Evolutionary conservation across 2,329 filamentous ascomycete species (phyloP), one percentile per base, ranked within the genome.

Genomic region (Botrytis pseudocinerea): DNA sequence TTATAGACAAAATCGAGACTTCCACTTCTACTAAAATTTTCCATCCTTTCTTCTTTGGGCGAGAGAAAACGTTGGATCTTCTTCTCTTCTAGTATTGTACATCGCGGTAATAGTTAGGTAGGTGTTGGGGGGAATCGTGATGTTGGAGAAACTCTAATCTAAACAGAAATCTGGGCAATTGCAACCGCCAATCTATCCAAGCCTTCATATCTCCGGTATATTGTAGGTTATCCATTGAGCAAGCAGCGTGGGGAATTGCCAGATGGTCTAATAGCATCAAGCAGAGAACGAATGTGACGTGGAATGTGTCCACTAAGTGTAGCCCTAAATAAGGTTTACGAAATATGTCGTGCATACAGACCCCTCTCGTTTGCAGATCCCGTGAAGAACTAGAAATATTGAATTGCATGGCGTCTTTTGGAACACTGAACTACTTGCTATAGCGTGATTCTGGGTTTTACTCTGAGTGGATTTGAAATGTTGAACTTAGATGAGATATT

Each of bases 201-300:
- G 10, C 2, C 22, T n/a, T 0, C 10, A 4, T 14, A 51, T 25
- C 10, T 10, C 9, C 2, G 10, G 9, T 4, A 3, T 1, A 51
- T 14, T n/a, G 48, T 12, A 10, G 22, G n/a, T n/a, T 12, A n/a
- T 12, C 7, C n/a, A 18, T 32, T 3, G 51, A 32, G 16, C 5
- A 54, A 28, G 8, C 18, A 57, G 51, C n/a, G 14, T 18, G 7
- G n/a, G 18, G 51, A 18, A 18, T 28, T 28, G 14, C 2, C 16
- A 6, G 1, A 18, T 18, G 14, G 2, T 18, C 51, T n/a, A 57
- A 57, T 57, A n/a, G 4, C 2, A 0, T 28, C 14, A 57, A 6
- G 51, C 14, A 28, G 51, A 28, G n/a, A 28, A 16, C 14, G n/a
- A 28, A 0, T n/a, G 5, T 9, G 2, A 2, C 12, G n/a, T n/a